Percentiles rank a stretch among this genome's conserved stretches.
These are phyloP conservation scores for Epithemia pelagica DNA, from an alignment of 108 stramenopile genomes.

Conservation along the genomic window DNA sequence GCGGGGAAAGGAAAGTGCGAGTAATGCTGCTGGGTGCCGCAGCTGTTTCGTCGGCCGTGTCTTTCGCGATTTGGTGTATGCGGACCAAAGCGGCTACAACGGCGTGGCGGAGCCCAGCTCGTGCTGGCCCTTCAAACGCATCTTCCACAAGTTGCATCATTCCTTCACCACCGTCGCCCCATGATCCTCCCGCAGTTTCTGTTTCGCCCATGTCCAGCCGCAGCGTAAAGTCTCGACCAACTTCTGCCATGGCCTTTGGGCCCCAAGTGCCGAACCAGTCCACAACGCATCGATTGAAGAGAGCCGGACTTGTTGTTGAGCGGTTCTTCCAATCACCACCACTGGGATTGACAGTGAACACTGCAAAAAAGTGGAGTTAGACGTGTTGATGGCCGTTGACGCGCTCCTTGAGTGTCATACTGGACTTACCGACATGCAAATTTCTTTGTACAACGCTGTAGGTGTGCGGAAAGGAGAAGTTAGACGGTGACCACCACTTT, in stretches of 20 bases:
- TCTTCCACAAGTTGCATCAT: conserved; percentile 61
- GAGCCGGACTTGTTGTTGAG: conserved; percentile 96
- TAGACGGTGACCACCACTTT: too few species aligned
- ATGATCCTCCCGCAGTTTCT: conserved; percentile 73
- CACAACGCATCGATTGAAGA: conserved; percentile 99
- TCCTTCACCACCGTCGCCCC: conserved; percentile 71
- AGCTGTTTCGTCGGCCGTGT: conserved; percentile 49
- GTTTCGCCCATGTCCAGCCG: conserved; percentile 81
- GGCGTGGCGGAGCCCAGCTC: conserved; percentile 74
- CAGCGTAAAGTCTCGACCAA: conserved; percentile 45
- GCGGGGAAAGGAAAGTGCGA: conserved; percentile 85
- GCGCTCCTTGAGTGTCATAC: too few species aligned
- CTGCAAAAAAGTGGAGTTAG: conserved; percentile 14
- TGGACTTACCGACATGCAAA: conserved; percentile 74
- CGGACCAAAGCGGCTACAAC: conserved; percentile 92
- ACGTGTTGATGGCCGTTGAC: too few species aligned
- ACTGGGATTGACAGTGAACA: conserved; percentile 98
- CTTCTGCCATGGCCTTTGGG: conserved; percentile 72
- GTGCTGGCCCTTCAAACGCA: conserved; percentile 51
- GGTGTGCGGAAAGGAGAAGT: background rate
- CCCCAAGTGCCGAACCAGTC: conserved; percentile 99
- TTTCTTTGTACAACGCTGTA: conserved; percentile 83
- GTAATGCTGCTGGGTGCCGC: conserved; percentile 44
- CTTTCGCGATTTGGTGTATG: conserved; percentile 75
- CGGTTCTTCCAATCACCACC: conserved; percentile 89